These are phyloP conservation scores for Parathielavia appendiculata DNA, from an alignment of 495 filamentous ascomycete species.

Conservation along the genomic window DNA sequence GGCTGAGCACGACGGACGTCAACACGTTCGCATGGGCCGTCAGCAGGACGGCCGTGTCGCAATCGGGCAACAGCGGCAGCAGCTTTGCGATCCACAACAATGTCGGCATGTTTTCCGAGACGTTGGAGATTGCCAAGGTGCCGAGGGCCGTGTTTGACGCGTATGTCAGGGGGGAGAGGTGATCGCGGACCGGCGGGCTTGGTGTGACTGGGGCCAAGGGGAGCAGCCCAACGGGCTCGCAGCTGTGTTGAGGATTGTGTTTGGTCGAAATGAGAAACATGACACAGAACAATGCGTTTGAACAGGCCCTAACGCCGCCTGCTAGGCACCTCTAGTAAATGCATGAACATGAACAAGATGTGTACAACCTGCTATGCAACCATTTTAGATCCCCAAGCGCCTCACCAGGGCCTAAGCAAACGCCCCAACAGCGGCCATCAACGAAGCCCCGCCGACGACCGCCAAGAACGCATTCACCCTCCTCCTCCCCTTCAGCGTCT, in stretches of 20 bases:
- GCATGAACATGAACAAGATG: background rate
- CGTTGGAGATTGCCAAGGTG: background rate
- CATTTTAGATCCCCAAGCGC: too few relatives aligned
- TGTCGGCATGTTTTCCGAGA: slow-evolving; percentile 24
- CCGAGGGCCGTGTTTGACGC: background rate
- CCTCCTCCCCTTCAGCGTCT: slow-evolving; percentile 60
- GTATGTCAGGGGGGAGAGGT: background rate
- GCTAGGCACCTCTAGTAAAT: background rate
- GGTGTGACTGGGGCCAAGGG: too few relatives aligned
- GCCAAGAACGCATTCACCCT: slow-evolving; percentile 70
- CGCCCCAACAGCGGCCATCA: slow-evolving; percentile 88
- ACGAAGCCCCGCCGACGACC: slow-evolving; percentile 66
- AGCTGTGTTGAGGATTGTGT: too few relatives aligned
- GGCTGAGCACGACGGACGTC: slow-evolving; percentile 31
- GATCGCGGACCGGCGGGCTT: background rate
- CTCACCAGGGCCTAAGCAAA: slow-evolving; percentile 56
- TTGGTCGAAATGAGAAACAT: background rate
- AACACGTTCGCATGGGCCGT: slow-evolving; percentile 39
- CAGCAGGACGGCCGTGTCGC: slow-evolving; percentile 27
- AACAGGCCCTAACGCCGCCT: background rate
- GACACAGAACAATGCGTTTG: background rate
- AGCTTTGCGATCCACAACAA: slow-evolving; percentile 28
- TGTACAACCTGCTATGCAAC: background rate
- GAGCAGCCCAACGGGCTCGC: too few relatives aligned
- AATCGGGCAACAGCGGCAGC: slow-evolving; percentile 18